Percentiles rank a stretch among this genome's conserved stretches.
These are phyloP conservation scores for Annulohypoxylon nitens DNA, from an alignment of 495 filamentous ascomycete species.

Conservation along the genomic window DNA sequence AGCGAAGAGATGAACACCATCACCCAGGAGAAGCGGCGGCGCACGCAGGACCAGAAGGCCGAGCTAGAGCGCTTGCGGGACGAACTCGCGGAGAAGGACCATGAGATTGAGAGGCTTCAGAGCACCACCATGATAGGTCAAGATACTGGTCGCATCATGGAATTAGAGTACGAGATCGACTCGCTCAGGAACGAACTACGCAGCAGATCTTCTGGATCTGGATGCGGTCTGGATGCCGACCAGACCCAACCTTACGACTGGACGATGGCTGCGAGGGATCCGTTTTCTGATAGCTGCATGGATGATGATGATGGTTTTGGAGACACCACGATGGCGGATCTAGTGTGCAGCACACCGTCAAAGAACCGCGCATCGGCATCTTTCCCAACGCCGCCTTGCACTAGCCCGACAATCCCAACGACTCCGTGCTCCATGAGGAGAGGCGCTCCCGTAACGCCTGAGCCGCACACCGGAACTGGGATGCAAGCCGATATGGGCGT, in stretches of 20 bases:
- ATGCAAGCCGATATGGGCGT: conserved; percentile 44
- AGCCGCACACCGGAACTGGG: conserved; percentile 49
- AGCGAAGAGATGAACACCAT: conserved; percentile 81
- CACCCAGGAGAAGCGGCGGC: conserved; percentile 66
- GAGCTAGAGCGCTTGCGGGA: conserved; percentile 66
- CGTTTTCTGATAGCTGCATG: conserved; percentile 58
- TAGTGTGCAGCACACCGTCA: conserved; percentile 60
- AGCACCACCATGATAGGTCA: conserved; percentile 59
- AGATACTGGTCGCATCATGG: conserved; percentile 58
- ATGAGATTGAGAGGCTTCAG: conserved; percentile 63
- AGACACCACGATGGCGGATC: conserved; percentile 54
- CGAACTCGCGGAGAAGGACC: conserved; percentile 65
- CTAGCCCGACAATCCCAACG: conserved; percentile 54
- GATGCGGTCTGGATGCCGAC: conserved; percentile 45
- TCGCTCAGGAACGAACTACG: conserved; percentile 49
- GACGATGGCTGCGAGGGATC: conserved; percentile 58
- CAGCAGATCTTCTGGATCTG: conserved; percentile 46
- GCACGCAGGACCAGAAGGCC: conserved; percentile 52
- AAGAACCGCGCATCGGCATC: conserved; percentile 50
- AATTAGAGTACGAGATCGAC: conserved; percentile 60
- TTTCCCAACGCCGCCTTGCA: conserved; percentile 65
- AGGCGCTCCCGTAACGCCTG: conserved; percentile 55
- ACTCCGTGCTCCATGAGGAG: conserved; percentile 43
- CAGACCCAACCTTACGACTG: conserved; percentile 54
- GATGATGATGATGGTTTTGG: conserved; percentile 56